A percentile compares a stretch with the other conserved stretches of the same genome.
Evolutionary conservation across 148 eudicot species (phyloP).

Genomic region (Camellia sinensis): DNA sequence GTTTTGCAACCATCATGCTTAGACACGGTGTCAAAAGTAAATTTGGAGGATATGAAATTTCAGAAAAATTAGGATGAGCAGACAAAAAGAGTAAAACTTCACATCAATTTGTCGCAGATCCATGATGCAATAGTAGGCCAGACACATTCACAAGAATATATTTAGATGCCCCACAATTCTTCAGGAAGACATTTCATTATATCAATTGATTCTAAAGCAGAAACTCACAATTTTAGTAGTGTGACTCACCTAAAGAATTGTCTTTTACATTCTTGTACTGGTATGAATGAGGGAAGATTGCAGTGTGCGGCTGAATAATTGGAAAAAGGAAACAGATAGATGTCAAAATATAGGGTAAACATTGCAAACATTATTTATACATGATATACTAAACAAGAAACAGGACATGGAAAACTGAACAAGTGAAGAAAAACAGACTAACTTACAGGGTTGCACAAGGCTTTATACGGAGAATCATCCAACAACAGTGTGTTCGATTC

Average conservation of each 20-base stretch:
- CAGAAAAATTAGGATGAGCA: neutral
- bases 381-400: neutral
- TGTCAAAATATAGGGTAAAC: conserved; percentile 11
- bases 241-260: conserved; percentile 63
- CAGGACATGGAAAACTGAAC: neutral
- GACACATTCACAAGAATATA: neutral
- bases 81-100: neutral
- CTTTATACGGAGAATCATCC: conserved; percentile 95
- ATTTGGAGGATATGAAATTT: neutral
- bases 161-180: neutral
- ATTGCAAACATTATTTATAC: neutral
- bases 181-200: too few species aligned
- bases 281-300: conserved; percentile 66
- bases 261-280: conserved; percentile 38
- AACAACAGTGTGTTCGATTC: conserved; percentile 80
- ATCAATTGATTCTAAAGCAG: neutral
- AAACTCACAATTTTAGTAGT: neutral
- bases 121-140: neutral
- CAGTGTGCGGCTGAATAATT: conserved; percentile 64
- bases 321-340: conserved; percentile 2
- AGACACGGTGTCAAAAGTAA: neutral
- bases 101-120: neutral
- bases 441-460: conserved; percentile 82
- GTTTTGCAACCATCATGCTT: neutral
- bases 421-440: neutral